Conservation (phyloP, 1,284 basidiomycete species). For the Ceratobasidium sp. region DNA sequence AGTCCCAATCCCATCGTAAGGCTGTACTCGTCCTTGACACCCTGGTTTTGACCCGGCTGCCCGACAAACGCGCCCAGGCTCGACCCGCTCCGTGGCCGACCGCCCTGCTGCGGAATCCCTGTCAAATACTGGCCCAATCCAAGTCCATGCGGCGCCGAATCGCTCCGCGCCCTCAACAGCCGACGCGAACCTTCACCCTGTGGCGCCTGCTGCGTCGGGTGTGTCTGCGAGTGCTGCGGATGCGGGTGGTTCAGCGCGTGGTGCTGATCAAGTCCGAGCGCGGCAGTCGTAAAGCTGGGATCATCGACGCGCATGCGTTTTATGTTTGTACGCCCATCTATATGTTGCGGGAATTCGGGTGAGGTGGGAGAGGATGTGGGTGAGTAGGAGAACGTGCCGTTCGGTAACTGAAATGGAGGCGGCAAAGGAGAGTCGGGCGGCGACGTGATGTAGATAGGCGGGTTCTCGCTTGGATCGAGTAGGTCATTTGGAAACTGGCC, state of each 20-base stretch:
- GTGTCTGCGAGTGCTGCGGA: conserved; percentile 54
- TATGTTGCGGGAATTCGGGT: conserved; percentile 62
- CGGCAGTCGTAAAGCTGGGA: conserved; percentile 1
- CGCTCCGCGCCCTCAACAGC: conserved; percentile 61
- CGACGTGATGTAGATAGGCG: conserved; percentile 77
- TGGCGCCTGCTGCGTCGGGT: conserved; percentile 5
- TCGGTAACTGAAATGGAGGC: conserved; percentile 50
- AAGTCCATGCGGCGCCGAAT: conserved; percentile 62
- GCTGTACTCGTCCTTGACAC: conserved; percentile 35
- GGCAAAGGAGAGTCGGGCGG: conserved; percentile 52
- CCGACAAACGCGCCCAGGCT: conserved; percentile 6
- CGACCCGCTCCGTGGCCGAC: conserved; percentile 31
- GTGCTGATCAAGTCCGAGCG: conserved; percentile 20
- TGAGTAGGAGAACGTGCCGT: conserved; percentile 30
- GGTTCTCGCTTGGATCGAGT: conserved; percentile 61
- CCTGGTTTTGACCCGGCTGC: conserved; percentile 2
- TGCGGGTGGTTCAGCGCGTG: conserved; percentile 38
- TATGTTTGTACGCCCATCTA: conserved; percentile 22
- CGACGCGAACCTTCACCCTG: conserved; percentile 37
- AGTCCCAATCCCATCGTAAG: conserved; percentile 20
- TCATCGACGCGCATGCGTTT: conserved; percentile 38
- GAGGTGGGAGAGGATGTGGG: conserved; percentile 61
- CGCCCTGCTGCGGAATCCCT: conserved; percentile 21
- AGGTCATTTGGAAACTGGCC: conserved; percentile 70
- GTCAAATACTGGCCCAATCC: conserved; percentile 51